A percentile compares a stretch with the other conserved stretches of the same genome.
phyloP scores from a whole-genome alignment of 768 basidiomycete genomes.

The Suillus bovinus region DNA sequence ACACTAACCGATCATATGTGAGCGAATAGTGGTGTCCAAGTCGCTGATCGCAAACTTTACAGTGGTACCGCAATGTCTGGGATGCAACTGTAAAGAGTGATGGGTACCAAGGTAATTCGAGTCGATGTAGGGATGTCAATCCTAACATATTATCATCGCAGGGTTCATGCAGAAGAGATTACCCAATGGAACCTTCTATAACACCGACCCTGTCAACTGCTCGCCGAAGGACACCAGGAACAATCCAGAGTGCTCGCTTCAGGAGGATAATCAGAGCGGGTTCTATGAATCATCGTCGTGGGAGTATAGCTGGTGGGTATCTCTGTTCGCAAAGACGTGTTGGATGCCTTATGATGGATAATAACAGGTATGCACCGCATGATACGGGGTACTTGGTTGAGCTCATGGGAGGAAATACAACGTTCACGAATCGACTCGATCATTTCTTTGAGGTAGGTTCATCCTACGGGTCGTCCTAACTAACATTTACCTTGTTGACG shows the following conservation, averaged over 20 bases:
- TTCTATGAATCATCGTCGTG: slow-evolving; percentile 73
- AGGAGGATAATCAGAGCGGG: slow-evolving; percentile 54
- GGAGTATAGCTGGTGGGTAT: slow-evolving; percentile 61
- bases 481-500: slow-evolving; percentile 7
- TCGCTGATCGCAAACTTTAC: not conserved
- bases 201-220: slow-evolving; percentile 57
- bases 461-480: not conserved
- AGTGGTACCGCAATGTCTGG: slow-evolving; percentile 74
- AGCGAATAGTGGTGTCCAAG: slow-evolving; percentile 12
- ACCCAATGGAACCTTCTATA: slow-evolving; percentile 60
- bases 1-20: slow-evolving; percentile 63
- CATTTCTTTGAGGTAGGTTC: slow-evolving; percentile 63
- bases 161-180: slow-evolving; percentile 68
- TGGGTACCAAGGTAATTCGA: slow-evolving; percentile 53
- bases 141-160: slow-evolving; percentile 23
- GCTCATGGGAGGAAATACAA: slow-evolving; percentile 68
- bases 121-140: not conserved
- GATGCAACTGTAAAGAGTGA: slow-evolving; percentile 58
- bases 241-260: slow-evolving; percentile 54
- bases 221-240: slow-evolving; percentile 53
- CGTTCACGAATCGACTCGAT: slow-evolving; percentile 63
- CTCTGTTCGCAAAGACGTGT: not conserved
- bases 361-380: slow-evolving; percentile 59
- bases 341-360: not conserved
- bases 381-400: slow-evolving; percentile 65